A percentile compares a stretch with the other conserved stretches of the same genome.
These are phyloP conservation scores for Udeniomyces megalosporus DNA, from an alignment of 768 basidiomycete genomes.

Conservation along the genomic window DNA sequence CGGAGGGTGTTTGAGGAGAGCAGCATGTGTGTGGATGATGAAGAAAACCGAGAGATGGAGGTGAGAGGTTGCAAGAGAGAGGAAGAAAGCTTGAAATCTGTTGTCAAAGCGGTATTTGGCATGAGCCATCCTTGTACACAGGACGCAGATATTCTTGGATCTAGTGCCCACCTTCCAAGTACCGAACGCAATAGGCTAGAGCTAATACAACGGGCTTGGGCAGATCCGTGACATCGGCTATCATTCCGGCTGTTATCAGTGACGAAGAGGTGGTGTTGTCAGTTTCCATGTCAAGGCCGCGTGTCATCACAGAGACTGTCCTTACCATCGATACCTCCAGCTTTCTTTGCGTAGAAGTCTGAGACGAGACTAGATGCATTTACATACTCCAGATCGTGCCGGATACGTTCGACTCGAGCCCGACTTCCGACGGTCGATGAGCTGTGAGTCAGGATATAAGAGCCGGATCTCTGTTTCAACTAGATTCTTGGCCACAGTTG, in stretches of 20 bases:
- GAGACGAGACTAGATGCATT: conserved; percentile 54
- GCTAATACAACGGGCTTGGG: conserved; percentile 25
- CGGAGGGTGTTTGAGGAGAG: conserved; percentile 67
- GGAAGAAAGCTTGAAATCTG: conserved; percentile 58
- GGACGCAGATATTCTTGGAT: conserved; percentile 1
- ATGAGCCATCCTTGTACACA: conserved; percentile 39
- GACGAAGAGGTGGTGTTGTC: conserved; percentile 10
- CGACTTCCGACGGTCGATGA: conserved; percentile 26
- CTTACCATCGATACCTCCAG: conserved; percentile 34
- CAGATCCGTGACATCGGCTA: conserved; percentile 23
- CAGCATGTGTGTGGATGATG: conserved; percentile 48
- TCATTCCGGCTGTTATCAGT: conserved; percentile 19
- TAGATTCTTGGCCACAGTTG: neutral
- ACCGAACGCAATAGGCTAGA: conserved; percentile 22
- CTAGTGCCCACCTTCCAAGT: conserved; percentile 28
- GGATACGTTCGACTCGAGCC: conserved; percentile 49
- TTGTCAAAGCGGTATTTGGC: conserved; percentile 29
- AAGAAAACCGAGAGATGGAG: conserved; percentile 44
- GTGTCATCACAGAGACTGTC: neutral
- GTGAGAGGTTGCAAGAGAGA: conserved; percentile 51
- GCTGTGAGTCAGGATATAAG: too few relatives aligned
- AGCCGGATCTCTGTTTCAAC: neutral
- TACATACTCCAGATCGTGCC: conserved; percentile 41
- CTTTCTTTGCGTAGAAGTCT: conserved; percentile 44
- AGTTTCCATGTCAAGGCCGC: neutral